A percentile compares a stretch with the other conserved stretches of the same genome.
Conservation (phyloP, 164 flowering plant species). For the Aristolochia californica region DNA sequence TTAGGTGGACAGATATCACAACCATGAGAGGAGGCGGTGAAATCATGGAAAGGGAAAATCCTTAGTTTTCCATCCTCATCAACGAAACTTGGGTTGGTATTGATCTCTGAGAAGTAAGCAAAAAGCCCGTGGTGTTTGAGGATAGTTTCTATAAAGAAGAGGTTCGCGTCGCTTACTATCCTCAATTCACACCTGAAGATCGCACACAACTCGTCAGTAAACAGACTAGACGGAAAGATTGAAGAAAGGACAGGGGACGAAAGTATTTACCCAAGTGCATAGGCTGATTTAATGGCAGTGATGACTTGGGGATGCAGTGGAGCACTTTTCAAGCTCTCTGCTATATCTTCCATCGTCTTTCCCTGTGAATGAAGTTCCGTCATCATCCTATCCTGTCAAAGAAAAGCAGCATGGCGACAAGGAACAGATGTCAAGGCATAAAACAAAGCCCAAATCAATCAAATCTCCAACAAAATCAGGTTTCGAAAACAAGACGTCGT, state of each 20-base stretch:
- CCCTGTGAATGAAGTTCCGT: slow-evolving; percentile 20
- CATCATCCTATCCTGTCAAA: slow-evolving; percentile 30
- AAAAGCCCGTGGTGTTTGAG: slow-evolving; percentile 55
- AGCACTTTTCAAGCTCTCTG: slow-evolving; percentile 36
- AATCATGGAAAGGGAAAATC: slow-evolving; percentile 49
- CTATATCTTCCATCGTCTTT: slow-evolving; percentile 42
- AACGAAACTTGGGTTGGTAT: slow-evolving; percentile 46
- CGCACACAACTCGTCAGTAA: not conserved
- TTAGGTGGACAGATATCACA: slow-evolving; percentile 67
- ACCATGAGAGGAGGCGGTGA: slow-evolving; percentile 31
- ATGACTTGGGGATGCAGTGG: slow-evolving; percentile 39
- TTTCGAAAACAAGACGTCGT: too few species aligned
- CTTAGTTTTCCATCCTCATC: slow-evolving; percentile 54
- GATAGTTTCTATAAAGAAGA: slow-evolving; percentile 65
- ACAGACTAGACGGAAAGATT: not conserved
- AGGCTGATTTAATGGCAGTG: slow-evolving; percentile 47
- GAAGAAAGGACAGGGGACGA: not conserved
- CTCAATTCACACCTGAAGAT: slow-evolving; percentile 62
- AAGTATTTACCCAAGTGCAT: slow-evolving; percentile 45
- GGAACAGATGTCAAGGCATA: not conserved
- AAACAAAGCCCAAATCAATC: not conserved
- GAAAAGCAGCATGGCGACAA: not conserved
- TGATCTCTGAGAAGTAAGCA: slow-evolving; percentile 54
- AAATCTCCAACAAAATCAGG: too few species aligned
- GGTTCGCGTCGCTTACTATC: slow-evolving; percentile 74